These are phyloP conservation scores for Prunus persica DNA, from an alignment of 306 rosid genomes.

Conservation along the genomic window Prunus_persica_NCBIv2 NC_034011.1:24978501-24979000, in stretches of 20 bases:
- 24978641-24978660: constrained; percentile 65
- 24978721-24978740: constrained; percentile 81
- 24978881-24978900: not conserved
- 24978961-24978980: constrained; percentile 38
- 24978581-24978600: constrained; percentile 82
- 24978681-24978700: constrained; percentile 89
- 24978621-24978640: constrained; percentile 76
- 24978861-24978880: constrained; percentile 50
- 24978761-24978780: constrained; percentile 75
- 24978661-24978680: constrained; percentile 81
- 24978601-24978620: constrained; percentile 82
- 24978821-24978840: constrained; percentile 76
- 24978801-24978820: constrained; percentile 80
- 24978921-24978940: not conserved
- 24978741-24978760: constrained; percentile 76
- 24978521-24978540: constrained; percentile 84
- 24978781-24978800: constrained; percentile 67
- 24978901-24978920: not conserved
- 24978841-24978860: constrained; percentile 75
- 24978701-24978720: constrained; percentile 83
- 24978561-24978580: constrained; percentile 82
- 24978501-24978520: constrained; percentile 81
- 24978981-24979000: constrained; percentile 64
- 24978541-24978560: constrained; percentile 86
- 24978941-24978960: not conserved